Conservation (phyloP, 495 filamentous ascomycete genomes). For the Hypoxylon intermedium region DNA sequence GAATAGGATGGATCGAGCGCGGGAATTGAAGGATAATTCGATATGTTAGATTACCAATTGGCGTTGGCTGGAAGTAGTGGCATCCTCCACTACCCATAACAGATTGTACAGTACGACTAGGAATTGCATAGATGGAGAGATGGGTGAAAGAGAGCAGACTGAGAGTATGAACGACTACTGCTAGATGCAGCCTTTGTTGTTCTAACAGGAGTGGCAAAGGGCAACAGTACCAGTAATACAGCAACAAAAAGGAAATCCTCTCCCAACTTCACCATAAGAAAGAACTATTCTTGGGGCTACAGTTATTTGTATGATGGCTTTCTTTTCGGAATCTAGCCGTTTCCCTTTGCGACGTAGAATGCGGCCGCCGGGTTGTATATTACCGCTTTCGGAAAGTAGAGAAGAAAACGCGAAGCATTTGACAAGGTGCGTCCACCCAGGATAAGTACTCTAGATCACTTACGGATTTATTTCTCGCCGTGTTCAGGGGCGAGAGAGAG, state of each 20-base stretch:
- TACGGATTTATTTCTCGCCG: conserved; percentile 37
- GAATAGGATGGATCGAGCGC: conserved; percentile 1
- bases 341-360: conserved; percentile 29
- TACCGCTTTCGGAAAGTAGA: conserved; percentile 43
- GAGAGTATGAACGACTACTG: conserved; percentile 19
- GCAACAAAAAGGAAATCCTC: conserved; percentile 35
- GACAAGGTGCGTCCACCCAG: conserved; percentile 18
- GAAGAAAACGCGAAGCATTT: conserved; percentile 21
- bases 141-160: conserved; percentile 14
- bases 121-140: conserved; percentile 6
- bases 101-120: conserved; percentile 9
- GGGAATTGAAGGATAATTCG: not conserved
- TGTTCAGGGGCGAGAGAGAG: conserved; percentile 35
- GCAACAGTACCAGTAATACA: conserved; percentile 10
- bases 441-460: conserved; percentile 29
- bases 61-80: conserved; percentile 3
- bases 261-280: conserved; percentile 29
- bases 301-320: conserved; percentile 45
- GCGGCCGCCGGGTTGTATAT: conserved; percentile 26
- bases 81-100: conserved; percentile 11
- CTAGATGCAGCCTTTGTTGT: conserved; percentile 38
- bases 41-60: conserved; percentile 1
- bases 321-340: conserved; percentile 22
- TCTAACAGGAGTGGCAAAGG: conserved; percentile 14
- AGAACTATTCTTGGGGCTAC: conserved; percentile 30